Evolutionary conservation across 768 basidiomycete genomes (phyloP).

Genomic region (Lactarius pseudohatsudake): DNA sequence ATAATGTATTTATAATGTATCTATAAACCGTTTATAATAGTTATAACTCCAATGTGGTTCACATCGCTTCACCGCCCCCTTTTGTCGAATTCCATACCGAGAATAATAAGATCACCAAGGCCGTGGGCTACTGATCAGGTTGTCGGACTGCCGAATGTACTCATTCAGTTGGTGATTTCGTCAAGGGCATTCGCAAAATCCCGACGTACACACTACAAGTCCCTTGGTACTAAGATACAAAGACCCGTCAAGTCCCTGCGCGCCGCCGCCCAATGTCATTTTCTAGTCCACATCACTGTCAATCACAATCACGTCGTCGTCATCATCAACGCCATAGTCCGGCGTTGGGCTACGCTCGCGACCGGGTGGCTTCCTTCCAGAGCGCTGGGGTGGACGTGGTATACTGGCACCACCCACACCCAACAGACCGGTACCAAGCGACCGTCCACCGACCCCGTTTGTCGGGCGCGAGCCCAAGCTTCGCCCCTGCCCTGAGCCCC

Average conservation of each 20-base stretch:
- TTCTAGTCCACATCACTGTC: slow-evolving; percentile 58
- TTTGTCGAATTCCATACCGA: too few relatives aligned
- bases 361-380: slow-evolving; percentile 35
- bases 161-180: background rate
- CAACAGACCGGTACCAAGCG: slow-evolving; percentile 39
- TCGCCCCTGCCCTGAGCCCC: slow-evolving; percentile 44
- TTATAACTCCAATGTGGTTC: too few relatives aligned
- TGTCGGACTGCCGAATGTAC: background rate
- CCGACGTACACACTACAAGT: background rate
- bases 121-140: too few relatives aligned
- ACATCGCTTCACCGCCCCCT: too few relatives aligned
- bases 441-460: slow-evolving; percentile 39
- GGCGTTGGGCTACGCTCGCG: slow-evolving; percentile 60
- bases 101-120: too few relatives aligned
- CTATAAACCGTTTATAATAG: too few relatives aligned
- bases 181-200: background rate
- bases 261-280: background rate
- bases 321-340: slow-evolving; percentile 83
- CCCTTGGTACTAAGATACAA: slow-evolving; percentile 12
- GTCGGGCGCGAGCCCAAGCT: slow-evolving; percentile 44
- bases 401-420: slow-evolving; percentile 58
- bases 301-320: slow-evolving; percentile 75
- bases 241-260: background rate
- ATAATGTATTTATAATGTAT: too few relatives aligned
- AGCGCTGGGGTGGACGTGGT: slow-evolving; percentile 44